Evolutionary conservation across 2,329 filamentous ascomycete genomes (phyloP).

Genomic region (Pseudogymnoascus pannorum): DNA sequence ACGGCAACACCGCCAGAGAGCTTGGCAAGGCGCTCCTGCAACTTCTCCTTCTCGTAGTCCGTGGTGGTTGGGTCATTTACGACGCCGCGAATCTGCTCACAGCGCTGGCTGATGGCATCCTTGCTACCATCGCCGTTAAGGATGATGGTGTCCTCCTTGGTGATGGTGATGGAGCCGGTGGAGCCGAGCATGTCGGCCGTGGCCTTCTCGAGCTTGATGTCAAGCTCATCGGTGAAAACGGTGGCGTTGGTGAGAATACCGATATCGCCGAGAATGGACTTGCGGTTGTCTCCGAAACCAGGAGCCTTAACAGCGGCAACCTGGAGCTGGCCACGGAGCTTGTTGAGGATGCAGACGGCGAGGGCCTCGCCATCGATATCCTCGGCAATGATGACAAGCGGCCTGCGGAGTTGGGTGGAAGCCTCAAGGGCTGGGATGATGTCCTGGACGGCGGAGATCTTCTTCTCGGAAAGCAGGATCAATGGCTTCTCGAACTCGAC

Average conservation of each 20-base stretch:
- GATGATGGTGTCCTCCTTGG: conserved; percentile 99
- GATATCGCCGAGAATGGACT: conserved; percentile 96
- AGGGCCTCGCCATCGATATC: conserved; percentile 98
- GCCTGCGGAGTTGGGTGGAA: conserved; percentile 89
- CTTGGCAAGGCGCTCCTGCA: conserved; percentile 98
- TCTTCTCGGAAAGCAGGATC: conserved; percentile 98
- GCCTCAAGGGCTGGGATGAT: conserved; percentile 97
- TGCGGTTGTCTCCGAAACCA: conserved; percentile 99
- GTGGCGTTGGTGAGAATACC: conserved; percentile 93
- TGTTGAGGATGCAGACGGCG: conserved; percentile 98
- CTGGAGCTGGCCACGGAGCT: conserved; percentile 98
- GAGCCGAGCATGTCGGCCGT: conserved; percentile 93
- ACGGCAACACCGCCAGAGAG: conserved; percentile 97
- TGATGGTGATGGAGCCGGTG: conserved; percentile 97
- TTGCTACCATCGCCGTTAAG: conserved; percentile 96
- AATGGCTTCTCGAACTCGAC: conserved; percentile 99
- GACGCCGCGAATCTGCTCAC: conserved; percentile 97
- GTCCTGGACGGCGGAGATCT: conserved; percentile 98
- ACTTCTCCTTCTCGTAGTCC: conserved; percentile 99
- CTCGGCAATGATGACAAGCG: conserved; percentile 96
- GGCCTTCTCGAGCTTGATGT: conserved; percentile 98
- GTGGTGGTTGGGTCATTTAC: conserved; percentile 90
- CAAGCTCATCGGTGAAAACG: conserved; percentile 97
- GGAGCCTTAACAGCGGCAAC: conserved; percentile 98
- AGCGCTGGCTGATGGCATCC: conserved; percentile 87